phyloP scores from a whole-genome alignment of 441 rosid genomes.

The Sinapis alba region DNA sequence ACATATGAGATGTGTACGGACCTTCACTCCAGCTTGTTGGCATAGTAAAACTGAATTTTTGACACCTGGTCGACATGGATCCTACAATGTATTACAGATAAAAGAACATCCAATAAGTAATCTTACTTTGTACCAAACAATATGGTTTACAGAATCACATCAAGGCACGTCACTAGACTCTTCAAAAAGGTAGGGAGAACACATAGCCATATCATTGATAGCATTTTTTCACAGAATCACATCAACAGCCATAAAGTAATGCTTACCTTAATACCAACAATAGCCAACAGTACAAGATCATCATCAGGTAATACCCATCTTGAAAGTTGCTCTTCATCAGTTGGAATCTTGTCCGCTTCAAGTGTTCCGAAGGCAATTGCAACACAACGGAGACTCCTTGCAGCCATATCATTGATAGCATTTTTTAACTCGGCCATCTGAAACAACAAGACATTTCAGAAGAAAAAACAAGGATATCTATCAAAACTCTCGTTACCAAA shows the following conservation, averaged over 20 bases:
- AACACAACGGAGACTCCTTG: slow-evolving; percentile 89
- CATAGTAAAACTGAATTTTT: slow-evolving; percentile 77
- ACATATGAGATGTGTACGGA: slow-evolving; percentile 32
- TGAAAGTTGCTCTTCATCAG: slow-evolving; percentile 62
- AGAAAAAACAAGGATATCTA: not conserved
- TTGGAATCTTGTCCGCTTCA: slow-evolving; percentile 70
- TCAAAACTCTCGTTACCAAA: slow-evolving; percentile 6
- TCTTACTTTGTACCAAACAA: not conserved
- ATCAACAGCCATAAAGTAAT: too few species aligned
- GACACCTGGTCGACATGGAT: slow-evolving; percentile 92
- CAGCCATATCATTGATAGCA: slow-evolving; percentile 89
- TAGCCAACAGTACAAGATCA: slow-evolving; percentile 84
- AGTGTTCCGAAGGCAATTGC: slow-evolving; percentile 81
- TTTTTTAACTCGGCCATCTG: slow-evolving; percentile 61
- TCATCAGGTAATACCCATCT: slow-evolving; percentile 84
- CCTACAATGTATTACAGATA: slow-evolving; percentile 55
- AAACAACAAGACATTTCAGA: slow-evolving; percentile 38
- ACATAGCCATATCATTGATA: too few species aligned
- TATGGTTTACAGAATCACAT: slow-evolving; percentile 2
- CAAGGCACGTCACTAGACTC: not conserved
- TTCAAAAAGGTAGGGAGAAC: slow-evolving; percentile 3
- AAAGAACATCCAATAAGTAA: slow-evolving; percentile 10
- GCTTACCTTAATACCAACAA: slow-evolving; percentile 87
- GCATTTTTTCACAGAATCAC: too few species aligned
- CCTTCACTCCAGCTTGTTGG: slow-evolving; percentile 93